phyloP scores from a whole-genome alignment of 2,329 filamentous ascomycete genomes.

The Cladophialophora exuberans region DNA sequence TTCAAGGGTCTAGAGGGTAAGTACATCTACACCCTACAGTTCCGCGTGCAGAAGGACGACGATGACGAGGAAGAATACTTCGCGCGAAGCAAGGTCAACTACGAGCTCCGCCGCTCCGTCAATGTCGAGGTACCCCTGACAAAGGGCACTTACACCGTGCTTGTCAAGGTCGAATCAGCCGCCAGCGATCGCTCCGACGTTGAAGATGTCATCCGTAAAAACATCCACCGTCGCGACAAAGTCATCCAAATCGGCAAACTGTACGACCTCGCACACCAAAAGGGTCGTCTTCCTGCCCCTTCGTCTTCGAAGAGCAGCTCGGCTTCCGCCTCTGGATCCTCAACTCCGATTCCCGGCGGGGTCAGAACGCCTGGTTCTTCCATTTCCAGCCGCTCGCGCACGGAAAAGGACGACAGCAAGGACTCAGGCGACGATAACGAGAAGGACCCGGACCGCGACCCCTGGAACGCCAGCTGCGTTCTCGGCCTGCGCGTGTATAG shows the following conservation, averaged over 20 bases:
- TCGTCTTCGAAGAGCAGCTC: slow-evolving; percentile 2
- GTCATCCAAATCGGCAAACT: slow-evolving; percentile 57
- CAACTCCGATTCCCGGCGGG: slow-evolving; percentile 27
- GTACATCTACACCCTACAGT: slow-evolving; percentile 62
- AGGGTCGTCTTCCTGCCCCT: slow-evolving; percentile 37
- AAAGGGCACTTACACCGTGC: slow-evolving; percentile 73
- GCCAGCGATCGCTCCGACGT: slow-evolving; percentile 53
- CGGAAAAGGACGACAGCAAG: slow-evolving; percentile 37
- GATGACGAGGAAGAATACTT: slow-evolving; percentile 63
- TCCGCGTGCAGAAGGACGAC: slow-evolving; percentile 57
- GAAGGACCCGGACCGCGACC: slow-evolving; percentile 39
- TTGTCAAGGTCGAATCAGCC: slow-evolving; percentile 74
- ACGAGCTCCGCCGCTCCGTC: slow-evolving; percentile 71
- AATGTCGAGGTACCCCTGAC: slow-evolving; percentile 77
- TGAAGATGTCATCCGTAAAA: slow-evolving; percentile 64
- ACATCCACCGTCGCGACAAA: slow-evolving; percentile 72
- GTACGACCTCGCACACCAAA: slow-evolving; percentile 52
- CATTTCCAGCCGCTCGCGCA: slow-evolving; percentile 28
- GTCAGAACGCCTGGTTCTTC: slow-evolving; percentile 38
- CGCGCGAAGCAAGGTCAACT: slow-evolving; percentile 58
- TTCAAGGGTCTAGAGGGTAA: slow-evolving; percentile 61
- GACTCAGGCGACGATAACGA: slow-evolving; percentile 18
- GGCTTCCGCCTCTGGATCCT: slow-evolving; percentile 30
- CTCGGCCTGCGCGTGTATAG: slow-evolving; percentile 61
- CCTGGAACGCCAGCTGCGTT: slow-evolving; percentile 67